Conservation (phyloP, 768 basidiomycete species). For the Auricularia sp. region DNA sequence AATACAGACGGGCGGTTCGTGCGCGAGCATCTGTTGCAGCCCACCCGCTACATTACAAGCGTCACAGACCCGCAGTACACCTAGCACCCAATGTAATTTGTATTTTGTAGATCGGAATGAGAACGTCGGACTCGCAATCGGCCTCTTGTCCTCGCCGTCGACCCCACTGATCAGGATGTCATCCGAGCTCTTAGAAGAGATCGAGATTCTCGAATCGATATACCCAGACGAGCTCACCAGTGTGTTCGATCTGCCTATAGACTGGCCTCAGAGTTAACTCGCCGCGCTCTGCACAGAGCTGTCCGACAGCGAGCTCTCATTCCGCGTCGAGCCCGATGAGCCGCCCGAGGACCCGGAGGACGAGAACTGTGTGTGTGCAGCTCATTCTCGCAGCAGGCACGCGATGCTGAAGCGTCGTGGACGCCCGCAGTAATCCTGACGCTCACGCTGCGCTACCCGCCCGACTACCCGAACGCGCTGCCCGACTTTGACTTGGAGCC, state of each 20-base stretch:
- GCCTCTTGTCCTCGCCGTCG: neutral
- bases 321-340: conserved; percentile 83
- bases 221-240: conserved; percentile 90
- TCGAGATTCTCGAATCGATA: conserved; percentile 93
- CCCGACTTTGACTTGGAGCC: conserved; percentile 62
- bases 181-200: conserved; percentile 72
- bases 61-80: neutral
- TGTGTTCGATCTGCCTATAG: conserved; percentile 39
- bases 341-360: conserved; percentile 49
- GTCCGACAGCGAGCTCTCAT: conserved; percentile 70
- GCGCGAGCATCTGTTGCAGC: neutral
- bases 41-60: neutral
- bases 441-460: conserved; percentile 66
- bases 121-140: neutral
- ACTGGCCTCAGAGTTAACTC: conserved; percentile 34
- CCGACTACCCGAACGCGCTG: conserved; percentile 74
- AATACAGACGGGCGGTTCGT: neutral
- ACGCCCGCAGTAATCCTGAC: conserved; percentile 51
- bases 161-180: conserved; percentile 38
- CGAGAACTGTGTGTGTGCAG: conserved; percentile 15
- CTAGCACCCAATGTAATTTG: no score
- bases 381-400: no score
- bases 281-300: conserved; percentile 48
- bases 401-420: no score
- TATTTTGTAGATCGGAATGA: no score